phyloP scores from a whole-genome alignment of 208 protist species.

The Leptomonas pyrrhocoris region DNA sequence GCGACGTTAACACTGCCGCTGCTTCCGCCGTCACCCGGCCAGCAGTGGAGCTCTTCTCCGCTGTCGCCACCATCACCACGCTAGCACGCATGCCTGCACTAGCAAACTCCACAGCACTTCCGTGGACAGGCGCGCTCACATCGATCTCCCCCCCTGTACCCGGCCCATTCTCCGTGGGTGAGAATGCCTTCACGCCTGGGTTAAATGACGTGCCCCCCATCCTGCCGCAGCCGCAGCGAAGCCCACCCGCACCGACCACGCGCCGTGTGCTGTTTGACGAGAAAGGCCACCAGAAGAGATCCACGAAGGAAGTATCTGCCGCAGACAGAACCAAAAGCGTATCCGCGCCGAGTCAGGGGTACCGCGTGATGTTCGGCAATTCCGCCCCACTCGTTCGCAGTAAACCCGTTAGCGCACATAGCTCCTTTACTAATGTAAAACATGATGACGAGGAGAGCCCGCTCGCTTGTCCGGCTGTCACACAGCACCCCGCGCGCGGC shows the following conservation, averaged over 20 bases:
- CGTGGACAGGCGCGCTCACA: too few species aligned
- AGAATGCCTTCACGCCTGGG: neutral
- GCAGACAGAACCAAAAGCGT: neutral
- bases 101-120: neutral
- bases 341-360: neutral
- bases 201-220: neutral
- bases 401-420: neutral
- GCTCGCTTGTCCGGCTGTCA: neutral
- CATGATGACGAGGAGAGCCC: neutral
- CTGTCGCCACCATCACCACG: constrained; percentile 14
- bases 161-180: neutral
- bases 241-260: neutral
- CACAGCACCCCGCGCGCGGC: neutral
- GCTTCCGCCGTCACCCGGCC: neutral
- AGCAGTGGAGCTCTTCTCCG: constrained; percentile 8
- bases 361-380: constrained; percentile 12
- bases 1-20: neutral
- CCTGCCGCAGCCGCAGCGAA: neutral
- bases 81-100: neutral
- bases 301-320: neutral
- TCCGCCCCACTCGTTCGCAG: constrained; percentile 18
- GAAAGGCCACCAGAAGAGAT: neutral
- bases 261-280: constrained; percentile 5
- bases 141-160: too few species aligned
- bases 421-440: neutral